Evolutionary conservation across 257 asterid species (phyloP), one percentile per base, ranked within the genome.

Genomic region (Scutellaria barbata): DNA sequence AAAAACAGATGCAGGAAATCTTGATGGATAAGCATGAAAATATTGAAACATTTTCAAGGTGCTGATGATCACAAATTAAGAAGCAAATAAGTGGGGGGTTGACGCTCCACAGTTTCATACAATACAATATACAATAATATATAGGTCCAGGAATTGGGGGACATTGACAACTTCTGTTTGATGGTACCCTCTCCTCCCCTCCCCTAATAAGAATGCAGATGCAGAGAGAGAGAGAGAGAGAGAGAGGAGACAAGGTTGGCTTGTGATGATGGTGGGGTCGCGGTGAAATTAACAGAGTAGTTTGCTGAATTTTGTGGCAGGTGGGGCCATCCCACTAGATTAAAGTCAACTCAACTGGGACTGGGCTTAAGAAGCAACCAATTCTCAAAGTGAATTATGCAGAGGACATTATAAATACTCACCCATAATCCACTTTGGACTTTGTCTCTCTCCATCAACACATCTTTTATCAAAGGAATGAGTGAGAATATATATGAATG

Each of bases 151-250:
- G 60, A 54, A 74, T 60, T 77, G 82, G 85, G 85, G 85, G 78
- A 81, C 85, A 77, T 33, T 78, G 80, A 77, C 82, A 77, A 72
- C 7, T 66, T 66, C 22, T 54, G 76, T 75, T 74, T 70, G 20
- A 77, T 74, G 75, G 85, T 77, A 77, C 85, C 85, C 78, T 81
- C 85, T 80, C 78, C 62, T 16, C 77, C 85, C 85, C 78, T 81
- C 85, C 85, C 78, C 62, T 16, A 43, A 22, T 22, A 22, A 64
- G 39, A 55, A 37, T 40, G 66, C 66, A 48, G 66, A 39, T 50
- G 25, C n/a, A 5, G 56, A 30, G 55, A 48, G 54, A 52, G 30
- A 52, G 16, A 7, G 54, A n/a, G 54, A 48, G 54, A 30, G 54
- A 48, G 54, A 48, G 54, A 13, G 9, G 1, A 1, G 14, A 30